Evolutionary conservation across 2,329 filamentous ascomycete species (phyloP).

Genomic region (Ilyonectria robusta): DNA sequence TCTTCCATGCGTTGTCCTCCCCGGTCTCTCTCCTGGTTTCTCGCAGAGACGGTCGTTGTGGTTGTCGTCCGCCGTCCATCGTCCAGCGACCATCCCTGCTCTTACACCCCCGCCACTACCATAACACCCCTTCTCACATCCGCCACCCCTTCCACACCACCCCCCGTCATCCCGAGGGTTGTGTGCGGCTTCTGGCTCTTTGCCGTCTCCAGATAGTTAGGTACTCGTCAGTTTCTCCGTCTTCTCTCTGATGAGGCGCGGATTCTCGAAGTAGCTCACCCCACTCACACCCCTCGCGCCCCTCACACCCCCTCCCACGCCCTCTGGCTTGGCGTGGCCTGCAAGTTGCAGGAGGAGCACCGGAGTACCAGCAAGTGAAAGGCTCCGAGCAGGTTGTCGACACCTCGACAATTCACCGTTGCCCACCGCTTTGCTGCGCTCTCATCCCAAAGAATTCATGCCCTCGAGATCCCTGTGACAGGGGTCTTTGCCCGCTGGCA

Average conservation of each 20-base stretch:
- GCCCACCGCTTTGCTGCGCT: conserved; percentile 44
- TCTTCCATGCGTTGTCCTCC: conserved; percentile 65
- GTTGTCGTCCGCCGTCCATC: conserved; percentile 5
- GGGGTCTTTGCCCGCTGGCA: conserved; percentile 41
- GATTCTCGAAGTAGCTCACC: conserved; percentile 33
- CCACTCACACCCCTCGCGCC: conserved; percentile 13
- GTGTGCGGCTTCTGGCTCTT: conserved; percentile 9
- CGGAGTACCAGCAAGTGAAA: conserved; percentile 32
- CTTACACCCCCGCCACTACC: conserved; percentile 1
- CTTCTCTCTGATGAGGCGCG: conserved; percentile 34
- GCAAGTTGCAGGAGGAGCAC: conserved; percentile 36
- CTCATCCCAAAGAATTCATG: conserved; percentile 44
- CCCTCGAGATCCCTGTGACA: conserved; percentile 41
- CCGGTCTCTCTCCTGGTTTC: conserved; percentile 38
- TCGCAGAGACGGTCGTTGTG: conserved; percentile 5
- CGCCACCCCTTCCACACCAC: neutral
- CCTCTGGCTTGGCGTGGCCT: conserved; percentile 33
- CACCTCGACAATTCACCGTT: conserved; percentile 35
- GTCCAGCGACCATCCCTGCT: conserved; percentile 6
- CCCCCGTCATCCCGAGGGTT: conserved; percentile 9
- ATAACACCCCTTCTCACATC: neutral
- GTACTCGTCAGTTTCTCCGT: conserved; percentile 34
- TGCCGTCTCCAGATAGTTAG: conserved; percentile 16
- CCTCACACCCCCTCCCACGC: conserved; percentile 19
- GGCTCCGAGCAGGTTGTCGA: conserved; percentile 35